Conservation (phyloP, 768 basidiomycete genomes). For the Lentinula boryana region DNA sequence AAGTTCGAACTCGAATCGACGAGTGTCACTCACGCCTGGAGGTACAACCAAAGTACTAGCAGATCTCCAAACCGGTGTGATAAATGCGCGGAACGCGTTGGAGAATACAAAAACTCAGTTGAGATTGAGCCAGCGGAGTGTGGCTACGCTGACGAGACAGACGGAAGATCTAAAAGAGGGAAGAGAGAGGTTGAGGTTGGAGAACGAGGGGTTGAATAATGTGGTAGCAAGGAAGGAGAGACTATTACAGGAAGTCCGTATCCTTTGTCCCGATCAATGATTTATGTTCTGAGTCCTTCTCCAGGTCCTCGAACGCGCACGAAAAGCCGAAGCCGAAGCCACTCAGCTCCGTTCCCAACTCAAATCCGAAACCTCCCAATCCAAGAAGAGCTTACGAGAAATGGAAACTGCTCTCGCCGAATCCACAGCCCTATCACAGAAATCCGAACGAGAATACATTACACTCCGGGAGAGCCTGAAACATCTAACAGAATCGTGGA, state of each 20-base stretch:
- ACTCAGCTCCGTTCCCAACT: constrained; percentile 61
- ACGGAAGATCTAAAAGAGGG: constrained; percentile 88
- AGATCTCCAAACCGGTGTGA: constrained; percentile 79
- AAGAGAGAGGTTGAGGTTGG: constrained; percentile 72
- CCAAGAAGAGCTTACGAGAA: constrained; percentile 73
- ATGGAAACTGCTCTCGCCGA: constrained; percentile 73
- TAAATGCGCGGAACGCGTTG: constrained; percentile 71
- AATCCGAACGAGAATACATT: constrained; percentile 78
- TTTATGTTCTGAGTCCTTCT: not conserved
- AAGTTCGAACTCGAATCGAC: constrained; percentile 24
- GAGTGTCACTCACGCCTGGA: constrained; percentile 62
- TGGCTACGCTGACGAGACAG: constrained; percentile 78
- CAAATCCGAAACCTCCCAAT: constrained; percentile 63
- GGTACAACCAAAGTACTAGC: constrained; percentile 86
- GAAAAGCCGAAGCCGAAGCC: constrained; percentile 80
- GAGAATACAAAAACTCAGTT: constrained; percentile 86
- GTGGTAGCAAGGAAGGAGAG: constrained; percentile 87
- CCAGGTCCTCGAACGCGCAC: constrained; percentile 76
- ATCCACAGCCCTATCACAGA: constrained; percentile 71
- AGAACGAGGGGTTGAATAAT: constrained; percentile 85
- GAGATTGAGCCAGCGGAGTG: constrained; percentile 73
- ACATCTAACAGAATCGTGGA: constrained; percentile 66
- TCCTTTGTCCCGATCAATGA: not conserved
- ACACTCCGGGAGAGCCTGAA: constrained; percentile 74
- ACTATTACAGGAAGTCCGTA: constrained; percentile 71